These are phyloP conservation scores for Cerioporus squamosus DNA, from an alignment of 1,284 basidiomycete species.

Conservation along the genomic window DNA sequence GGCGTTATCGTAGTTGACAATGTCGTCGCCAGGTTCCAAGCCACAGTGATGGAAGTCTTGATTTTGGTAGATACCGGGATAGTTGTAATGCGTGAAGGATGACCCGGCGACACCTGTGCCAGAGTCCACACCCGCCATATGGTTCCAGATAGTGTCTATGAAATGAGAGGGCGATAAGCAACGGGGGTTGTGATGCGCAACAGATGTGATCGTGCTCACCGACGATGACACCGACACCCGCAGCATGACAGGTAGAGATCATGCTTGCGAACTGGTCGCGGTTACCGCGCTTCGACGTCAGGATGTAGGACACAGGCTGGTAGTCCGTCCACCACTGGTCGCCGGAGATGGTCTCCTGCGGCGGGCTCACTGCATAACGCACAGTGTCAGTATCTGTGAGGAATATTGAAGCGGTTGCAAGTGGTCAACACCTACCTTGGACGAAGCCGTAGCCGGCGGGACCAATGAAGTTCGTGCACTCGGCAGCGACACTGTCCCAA, in stretches of 20 bases:
- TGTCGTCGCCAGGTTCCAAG: conserved; percentile 53
- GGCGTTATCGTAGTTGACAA: conserved; percentile 57
- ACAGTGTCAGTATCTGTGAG: background rate
- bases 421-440: conserved; percentile 48
- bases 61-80: conserved; percentile 57
- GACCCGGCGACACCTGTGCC: conserved; percentile 55
- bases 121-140: conserved; percentile 55
- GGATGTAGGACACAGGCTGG: conserved; percentile 65
- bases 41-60: conserved; percentile 72
- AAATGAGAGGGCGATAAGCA: background rate
- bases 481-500: conserved; percentile 59
- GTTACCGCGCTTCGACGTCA: conserved; percentile 63
- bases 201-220: conserved; percentile 41
- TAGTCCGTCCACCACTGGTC: conserved; percentile 74
- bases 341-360: conserved; percentile 52
- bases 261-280: conserved; percentile 58
- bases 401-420: background rate
- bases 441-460: conserved; percentile 70
- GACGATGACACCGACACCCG: conserved; percentile 63
- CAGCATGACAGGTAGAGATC: conserved; percentile 60
- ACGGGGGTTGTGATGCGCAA: background rate
- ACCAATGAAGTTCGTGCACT: conserved; percentile 69
- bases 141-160: conserved; percentile 66
- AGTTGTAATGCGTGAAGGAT: conserved; percentile 59
- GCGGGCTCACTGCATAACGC: conserved; percentile 47